phyloP scores from a whole-genome alignment of 2,329 filamentous ascomycete species.

The Drechslera avenae region DNA sequence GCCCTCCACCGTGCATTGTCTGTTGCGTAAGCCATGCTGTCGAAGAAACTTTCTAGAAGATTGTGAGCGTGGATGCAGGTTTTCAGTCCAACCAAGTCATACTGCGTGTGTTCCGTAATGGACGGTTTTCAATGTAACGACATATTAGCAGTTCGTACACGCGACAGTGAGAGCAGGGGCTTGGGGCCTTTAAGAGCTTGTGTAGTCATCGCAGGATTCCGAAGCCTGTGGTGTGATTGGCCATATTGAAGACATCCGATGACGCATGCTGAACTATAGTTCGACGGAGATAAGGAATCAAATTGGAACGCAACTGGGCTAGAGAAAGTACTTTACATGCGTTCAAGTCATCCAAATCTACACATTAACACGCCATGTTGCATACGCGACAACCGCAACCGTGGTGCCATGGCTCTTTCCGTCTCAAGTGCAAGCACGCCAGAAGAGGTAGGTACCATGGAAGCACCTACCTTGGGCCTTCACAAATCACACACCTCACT shows the following conservation, averaged over 20 bases:
- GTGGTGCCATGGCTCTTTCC: constrained; percentile 23
- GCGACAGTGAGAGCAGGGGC: neutral
- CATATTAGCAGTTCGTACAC: neutral
- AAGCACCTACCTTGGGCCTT: constrained; percentile 6
- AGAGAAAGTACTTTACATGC: neutral
- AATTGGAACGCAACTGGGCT: neutral
- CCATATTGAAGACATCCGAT: constrained; percentile 29
- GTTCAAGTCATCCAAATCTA: constrained; percentile 4
- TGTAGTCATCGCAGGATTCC: neutral
- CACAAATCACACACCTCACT: constrained; percentile 4
- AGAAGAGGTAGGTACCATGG: constrained; percentile 28
- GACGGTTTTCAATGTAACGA: no score
- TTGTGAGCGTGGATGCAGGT: neutral
- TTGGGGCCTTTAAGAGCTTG: neutral
- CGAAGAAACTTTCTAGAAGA: neutral
- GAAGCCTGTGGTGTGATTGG: constrained; percentile 25
- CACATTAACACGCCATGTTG: neutral
- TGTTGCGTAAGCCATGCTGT: constrained; percentile 38
- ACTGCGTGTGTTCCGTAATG: neutral
- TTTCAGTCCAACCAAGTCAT: neutral
- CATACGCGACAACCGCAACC: neutral
- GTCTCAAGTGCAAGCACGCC: neutral
- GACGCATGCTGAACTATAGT: constrained; percentile 10
- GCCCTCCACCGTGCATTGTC: constrained; percentile 48
- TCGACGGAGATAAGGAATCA: neutral